Percentiles rank a stretch among this genome's conserved stretches.
These are phyloP conservation scores for Glomus cerebriforme DNA, from an alignment of 192 early-diverging fungal genomes.

Conservation along the genomic window DNA sequence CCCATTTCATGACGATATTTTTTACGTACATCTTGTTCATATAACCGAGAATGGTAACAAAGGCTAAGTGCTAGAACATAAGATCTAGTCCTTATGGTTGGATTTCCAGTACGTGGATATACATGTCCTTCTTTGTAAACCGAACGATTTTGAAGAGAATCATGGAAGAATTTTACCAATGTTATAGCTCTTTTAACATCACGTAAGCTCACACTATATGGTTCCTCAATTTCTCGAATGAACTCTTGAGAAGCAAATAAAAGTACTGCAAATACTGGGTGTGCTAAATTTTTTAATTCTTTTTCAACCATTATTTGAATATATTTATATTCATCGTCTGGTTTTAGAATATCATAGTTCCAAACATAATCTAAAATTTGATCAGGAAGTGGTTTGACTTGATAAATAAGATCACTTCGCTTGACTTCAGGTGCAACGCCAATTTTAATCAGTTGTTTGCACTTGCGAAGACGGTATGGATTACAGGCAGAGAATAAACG, in stretches of 20 bases:
- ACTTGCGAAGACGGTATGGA: not conserved
- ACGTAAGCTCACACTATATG: constrained; percentile 26
- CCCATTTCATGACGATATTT: not conserved
- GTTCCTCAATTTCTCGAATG: constrained; percentile 18
- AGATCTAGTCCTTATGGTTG: not conserved
- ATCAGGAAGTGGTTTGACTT: not conserved
- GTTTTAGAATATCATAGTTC: not conserved
- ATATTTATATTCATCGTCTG: not conserved
- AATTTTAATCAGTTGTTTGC: not conserved
- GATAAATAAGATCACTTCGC: constrained; percentile 14
- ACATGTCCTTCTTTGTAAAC: not conserved
- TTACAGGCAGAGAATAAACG: not conserved
- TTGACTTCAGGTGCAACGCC: not conserved
- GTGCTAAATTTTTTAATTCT: not conserved
- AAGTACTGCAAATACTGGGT: not conserved
- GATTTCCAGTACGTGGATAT: too few relatives aligned
- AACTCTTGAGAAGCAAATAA: constrained; percentile 4
- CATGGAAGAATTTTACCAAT: not conserved
- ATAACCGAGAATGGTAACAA: not conserved
- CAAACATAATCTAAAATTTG: constrained; percentile 1
- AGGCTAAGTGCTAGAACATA: constrained; percentile 16
- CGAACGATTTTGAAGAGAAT: not conserved
- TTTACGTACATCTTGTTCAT: not conserved
- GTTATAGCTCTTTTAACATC: constrained; percentile 23
- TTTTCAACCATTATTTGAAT: not conserved